Conservation (phyloP, 805 yeast species). For the Cyberlindnera xylosilytica region DNA sequence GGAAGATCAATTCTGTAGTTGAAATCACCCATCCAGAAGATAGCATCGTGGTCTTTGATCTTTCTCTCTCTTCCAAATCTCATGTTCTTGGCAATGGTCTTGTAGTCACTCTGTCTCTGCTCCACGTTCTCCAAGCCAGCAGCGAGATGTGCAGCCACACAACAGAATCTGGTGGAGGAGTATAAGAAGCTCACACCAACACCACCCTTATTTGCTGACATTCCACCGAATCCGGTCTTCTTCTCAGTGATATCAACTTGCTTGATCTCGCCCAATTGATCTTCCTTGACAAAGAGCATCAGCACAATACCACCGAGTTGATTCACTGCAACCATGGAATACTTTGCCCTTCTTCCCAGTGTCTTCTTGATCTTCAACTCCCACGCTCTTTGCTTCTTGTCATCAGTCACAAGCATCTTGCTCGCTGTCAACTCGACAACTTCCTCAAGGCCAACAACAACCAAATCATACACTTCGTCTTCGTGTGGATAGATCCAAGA, state of each 20-base stretch:
- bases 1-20: constrained; percentile 75
- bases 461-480: constrained; percentile 50
- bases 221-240: constrained; percentile 93
- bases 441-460: constrained; percentile 86
- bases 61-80: constrained; percentile 47
- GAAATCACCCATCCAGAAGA: constrained; percentile 93
- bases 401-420: constrained; percentile 77
- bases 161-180: constrained; percentile 68
- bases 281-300: constrained; percentile 61
- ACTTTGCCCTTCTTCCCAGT: constrained; percentile 43
- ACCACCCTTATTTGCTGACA: constrained; percentile 81
- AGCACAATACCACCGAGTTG: constrained; percentile 84
- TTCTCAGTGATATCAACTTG: constrained; percentile 70
- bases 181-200: constrained; percentile 65
- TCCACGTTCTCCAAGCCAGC: constrained; percentile 83
- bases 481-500: constrained; percentile 75
- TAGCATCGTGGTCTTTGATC: constrained; percentile 72
- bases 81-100: constrained; percentile 68
- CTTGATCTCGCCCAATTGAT: constrained; percentile 48
- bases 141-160: constrained; percentile 85
- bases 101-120: constrained; percentile 85
- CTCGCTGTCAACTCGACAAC: constrained; percentile 81
- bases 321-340: constrained; percentile 75
- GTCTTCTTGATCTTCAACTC: constrained; percentile 53
- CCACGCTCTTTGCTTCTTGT: constrained; percentile 58